Evolutionary conservation across 306 rosid species (phyloP).

Genomic region (Lathyrus oleraceus): DNA sequence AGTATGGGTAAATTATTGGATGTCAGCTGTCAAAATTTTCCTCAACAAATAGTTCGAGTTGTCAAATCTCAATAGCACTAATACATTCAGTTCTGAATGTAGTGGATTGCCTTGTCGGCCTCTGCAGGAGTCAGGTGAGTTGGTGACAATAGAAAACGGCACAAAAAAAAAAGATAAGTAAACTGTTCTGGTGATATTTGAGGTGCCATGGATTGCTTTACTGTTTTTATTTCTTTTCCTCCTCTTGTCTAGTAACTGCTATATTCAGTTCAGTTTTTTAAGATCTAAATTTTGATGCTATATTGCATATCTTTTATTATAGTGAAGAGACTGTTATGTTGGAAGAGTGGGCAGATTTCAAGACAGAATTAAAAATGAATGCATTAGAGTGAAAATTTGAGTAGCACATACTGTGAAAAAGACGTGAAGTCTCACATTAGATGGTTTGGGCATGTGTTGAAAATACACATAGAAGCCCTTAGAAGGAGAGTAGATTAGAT

Average conservation of each 20-base stretch:
- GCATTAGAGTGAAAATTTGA: background rate
- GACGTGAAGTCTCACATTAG: slow-evolving; percentile 2
- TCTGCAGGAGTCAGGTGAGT: slow-evolving; percentile 25
- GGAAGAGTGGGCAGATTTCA: background rate
- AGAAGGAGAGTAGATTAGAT: background rate
- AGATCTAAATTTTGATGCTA: background rate
- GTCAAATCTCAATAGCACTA: slow-evolving; percentile 21
- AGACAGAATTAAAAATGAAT: slow-evolving; percentile 3
- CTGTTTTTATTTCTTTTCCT: background rate
- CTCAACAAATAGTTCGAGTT: slow-evolving; percentile 20
- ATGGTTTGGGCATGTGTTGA: background rate
- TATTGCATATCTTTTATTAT: slow-evolving; percentile 7
- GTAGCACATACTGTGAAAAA: background rate
- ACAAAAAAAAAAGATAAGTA: background rate
- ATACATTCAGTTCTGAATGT: slow-evolving; percentile 13
- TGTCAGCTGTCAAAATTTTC: slow-evolving; percentile 3
- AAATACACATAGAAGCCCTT: background rate
- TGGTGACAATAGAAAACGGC: background rate
- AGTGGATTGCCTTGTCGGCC: background rate
- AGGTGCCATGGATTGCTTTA: background rate
- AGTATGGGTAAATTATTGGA: slow-evolving; percentile 9
- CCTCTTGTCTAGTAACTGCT: slow-evolving; percentile 1
- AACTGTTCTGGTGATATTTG: slow-evolving; percentile 15
- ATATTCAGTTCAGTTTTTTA: background rate
- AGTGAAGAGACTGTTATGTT: background rate